Percentiles rank a stretch among this genome's conserved stretches.
Evolutionary conservation across 495 filamentous ascomycete species (phyloP).

Genomic region (Penicillium simplicissimum): DNA sequence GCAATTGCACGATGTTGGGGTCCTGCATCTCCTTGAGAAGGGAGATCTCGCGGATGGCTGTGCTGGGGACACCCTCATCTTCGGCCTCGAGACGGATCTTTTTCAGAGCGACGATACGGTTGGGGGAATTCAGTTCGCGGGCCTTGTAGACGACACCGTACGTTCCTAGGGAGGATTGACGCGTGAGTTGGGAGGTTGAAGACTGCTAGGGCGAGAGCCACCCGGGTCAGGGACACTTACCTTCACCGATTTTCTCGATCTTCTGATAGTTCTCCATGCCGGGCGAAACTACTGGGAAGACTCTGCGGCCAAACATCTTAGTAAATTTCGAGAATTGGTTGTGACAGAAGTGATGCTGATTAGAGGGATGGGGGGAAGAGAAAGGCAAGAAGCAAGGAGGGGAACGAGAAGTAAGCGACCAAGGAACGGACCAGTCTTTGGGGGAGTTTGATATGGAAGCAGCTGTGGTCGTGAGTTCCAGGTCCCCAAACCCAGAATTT

Average conservation of each 20-base stretch:
- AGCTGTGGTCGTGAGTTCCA: conserved; percentile 6
- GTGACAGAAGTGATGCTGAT: conserved; percentile 10
- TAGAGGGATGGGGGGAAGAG: conserved; percentile 20
- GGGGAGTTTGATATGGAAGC: conserved; percentile 5
- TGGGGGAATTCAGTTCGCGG: conserved; percentile 72
- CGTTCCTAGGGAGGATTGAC: conserved; percentile 58
- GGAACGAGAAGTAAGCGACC: not conserved
- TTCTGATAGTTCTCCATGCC: conserved; percentile 99
- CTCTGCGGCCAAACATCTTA: conserved; percentile 10
- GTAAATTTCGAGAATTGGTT: conserved; percentile 5
- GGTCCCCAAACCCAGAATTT: not conserved
- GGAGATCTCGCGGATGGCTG: conserved; percentile 95
- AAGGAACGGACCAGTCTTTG: not conserved
- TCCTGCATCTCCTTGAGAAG: conserved; percentile 96
- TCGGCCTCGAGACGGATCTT: conserved; percentile 98
- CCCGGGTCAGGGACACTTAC: conserved; percentile 46
- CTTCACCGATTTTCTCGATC: conserved; percentile 99
- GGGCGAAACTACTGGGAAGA: conserved; percentile 8
- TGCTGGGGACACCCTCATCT: conserved; percentile 94
- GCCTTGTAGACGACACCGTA: conserved; percentile 95
- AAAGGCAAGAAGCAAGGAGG: conserved; percentile 23
- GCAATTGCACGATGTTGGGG: conserved; percentile 86
- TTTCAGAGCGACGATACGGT: conserved; percentile 90
- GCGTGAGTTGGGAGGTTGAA: conserved; percentile 13
- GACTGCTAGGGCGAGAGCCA: conserved; percentile 2